Conservation (phyloP, 2,329 filamentous ascomycete genomes). For the Cladobotryum mycophilum region DNA sequence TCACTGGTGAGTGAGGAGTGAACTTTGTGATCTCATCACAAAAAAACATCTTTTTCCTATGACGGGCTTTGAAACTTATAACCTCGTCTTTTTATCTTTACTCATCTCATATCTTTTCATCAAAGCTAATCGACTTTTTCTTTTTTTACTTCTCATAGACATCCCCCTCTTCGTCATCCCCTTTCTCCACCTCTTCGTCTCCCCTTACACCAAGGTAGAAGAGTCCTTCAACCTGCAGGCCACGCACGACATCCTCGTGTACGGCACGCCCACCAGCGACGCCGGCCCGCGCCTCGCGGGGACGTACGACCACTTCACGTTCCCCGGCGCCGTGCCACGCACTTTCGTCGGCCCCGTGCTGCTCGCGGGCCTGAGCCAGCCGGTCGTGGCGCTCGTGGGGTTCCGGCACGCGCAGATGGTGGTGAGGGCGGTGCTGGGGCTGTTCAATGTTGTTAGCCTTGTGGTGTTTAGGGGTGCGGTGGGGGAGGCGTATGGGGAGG, state of each 20-base stretch:
- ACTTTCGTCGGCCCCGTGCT: slow-evolving; percentile 80
- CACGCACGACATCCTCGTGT: slow-evolving; percentile 77
- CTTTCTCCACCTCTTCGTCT: slow-evolving; percentile 59
- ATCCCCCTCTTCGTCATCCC: slow-evolving; percentile 50
- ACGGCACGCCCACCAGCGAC: slow-evolving; percentile 63
- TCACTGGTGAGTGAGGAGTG: too few relatives aligned
- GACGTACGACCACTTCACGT: slow-evolving; percentile 82
- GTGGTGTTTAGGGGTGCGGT: slow-evolving; percentile 60
- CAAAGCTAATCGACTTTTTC: too few relatives aligned
- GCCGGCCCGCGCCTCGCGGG: slow-evolving; percentile 47
- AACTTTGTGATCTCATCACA: not conserved
- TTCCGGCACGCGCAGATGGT: slow-evolving; percentile 53
- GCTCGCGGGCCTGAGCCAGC: slow-evolving; percentile 66
- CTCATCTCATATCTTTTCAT: too few relatives aligned
- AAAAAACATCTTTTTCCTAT: too few relatives aligned
- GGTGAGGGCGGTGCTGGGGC: slow-evolving; percentile 70
- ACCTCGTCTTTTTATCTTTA: too few relatives aligned
- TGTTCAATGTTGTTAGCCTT: slow-evolving; percentile 66
- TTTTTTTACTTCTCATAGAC: slow-evolving; percentile 17
- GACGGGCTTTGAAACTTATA: too few relatives aligned
- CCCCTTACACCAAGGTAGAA: slow-evolving; percentile 95
- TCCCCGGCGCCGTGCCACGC: slow-evolving; percentile 85
- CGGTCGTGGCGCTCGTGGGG: slow-evolving; percentile 52
- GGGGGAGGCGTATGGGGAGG: slow-evolving; percentile 59
- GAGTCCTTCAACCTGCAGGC: slow-evolving; percentile 98